Conservation (phyloP, 495 filamentous ascomycete genomes). For the Astrothelium macrocarpum region DNA sequence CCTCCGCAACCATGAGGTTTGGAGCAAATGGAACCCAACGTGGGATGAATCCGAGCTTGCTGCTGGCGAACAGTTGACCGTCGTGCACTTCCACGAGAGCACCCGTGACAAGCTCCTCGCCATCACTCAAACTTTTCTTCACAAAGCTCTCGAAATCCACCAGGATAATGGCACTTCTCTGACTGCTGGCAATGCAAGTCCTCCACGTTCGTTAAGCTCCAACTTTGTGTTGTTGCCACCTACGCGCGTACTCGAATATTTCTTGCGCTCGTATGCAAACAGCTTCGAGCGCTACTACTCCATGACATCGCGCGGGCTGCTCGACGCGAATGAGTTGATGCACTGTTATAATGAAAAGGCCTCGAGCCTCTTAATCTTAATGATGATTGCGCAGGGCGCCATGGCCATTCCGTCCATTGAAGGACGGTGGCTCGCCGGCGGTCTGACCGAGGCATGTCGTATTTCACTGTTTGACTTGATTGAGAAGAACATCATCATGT, state of each 20-base stretch:
- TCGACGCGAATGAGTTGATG: conserved; percentile 53
- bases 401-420: conserved; percentile 47
- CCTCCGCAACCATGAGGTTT: conserved; percentile 31
- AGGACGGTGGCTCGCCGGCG: conserved; percentile 49
- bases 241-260: conserved; percentile 48
- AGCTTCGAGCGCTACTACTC: conserved; percentile 51
- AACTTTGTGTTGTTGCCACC: conserved; percentile 52
- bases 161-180: conserved; percentile 30
- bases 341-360: conserved; percentile 43
- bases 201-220: conserved; percentile 33
- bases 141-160: conserved; percentile 53
- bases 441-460: conserved; percentile 54
- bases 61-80: conserved; percentile 38
- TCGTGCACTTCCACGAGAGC: conserved; percentile 31
- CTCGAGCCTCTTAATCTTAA: conserved; percentile 47
- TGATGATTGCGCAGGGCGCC: conserved; percentile 59
- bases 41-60: conserved; percentile 41
- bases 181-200: conserved; percentile 24
- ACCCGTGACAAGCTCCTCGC: conserved; percentile 55
- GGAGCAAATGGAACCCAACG: conserved; percentile 38
- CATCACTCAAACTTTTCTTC: conserved; percentile 53
- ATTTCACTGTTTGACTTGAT: conserved; percentile 57
- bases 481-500: conserved; percentile 54
- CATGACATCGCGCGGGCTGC: conserved; percentile 39
- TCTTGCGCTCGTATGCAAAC: conserved; percentile 49